Evolutionary conservation across 495 filamentous ascomycete genomes (phyloP).

Genomic region (Tuber umbilicatum): DNA sequence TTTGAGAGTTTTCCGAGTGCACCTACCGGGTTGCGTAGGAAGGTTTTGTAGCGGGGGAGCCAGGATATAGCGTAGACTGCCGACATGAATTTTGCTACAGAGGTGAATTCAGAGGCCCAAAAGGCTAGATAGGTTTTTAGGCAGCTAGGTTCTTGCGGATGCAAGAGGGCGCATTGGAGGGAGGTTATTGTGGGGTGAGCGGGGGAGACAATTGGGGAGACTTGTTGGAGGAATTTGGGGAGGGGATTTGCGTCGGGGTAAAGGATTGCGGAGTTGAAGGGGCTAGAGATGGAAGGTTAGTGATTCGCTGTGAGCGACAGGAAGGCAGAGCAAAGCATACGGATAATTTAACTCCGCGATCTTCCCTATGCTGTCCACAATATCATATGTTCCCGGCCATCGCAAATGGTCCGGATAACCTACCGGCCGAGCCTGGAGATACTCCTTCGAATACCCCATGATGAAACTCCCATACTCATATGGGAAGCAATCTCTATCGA

Average conservation of each 20-base stretch:
- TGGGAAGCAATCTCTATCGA: conserved; percentile 85
- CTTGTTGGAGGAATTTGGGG: conserved; percentile 56
- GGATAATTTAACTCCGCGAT: conserved; percentile 81
- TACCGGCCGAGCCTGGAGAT: conserved; percentile 66
- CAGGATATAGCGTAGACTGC: conserved; percentile 60
- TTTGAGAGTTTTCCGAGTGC: conserved; percentile 58
- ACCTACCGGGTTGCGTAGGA: conserved; percentile 60
- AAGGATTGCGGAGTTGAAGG: conserved; percentile 73
- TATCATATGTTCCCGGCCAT: conserved; percentile 70
- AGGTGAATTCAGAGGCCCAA: conserved; percentile 71
- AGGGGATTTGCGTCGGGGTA: conserved; percentile 64
- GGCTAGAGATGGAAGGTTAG: conserved; percentile 44
- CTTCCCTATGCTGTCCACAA: conserved; percentile 71
- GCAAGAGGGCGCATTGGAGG: conserved; percentile 85
- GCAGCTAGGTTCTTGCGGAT: conserved; percentile 81
- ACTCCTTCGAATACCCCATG: conserved; percentile 64
- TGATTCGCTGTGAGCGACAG: neutral
- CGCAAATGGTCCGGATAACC: conserved; percentile 57
- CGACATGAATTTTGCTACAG: conserved; percentile 67
- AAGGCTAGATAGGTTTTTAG: conserved; percentile 75
- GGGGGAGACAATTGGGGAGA: conserved; percentile 70
- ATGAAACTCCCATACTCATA: conserved; percentile 65
- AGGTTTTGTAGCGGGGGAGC: conserved; percentile 57
- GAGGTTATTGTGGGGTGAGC: conserved; percentile 77
- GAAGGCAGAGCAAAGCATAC: conserved; percentile 48